Evolutionary conservation across 1,284 basidiomycete species (phyloP).

Genomic region (Cryptococcus wingfieldii): DNA sequence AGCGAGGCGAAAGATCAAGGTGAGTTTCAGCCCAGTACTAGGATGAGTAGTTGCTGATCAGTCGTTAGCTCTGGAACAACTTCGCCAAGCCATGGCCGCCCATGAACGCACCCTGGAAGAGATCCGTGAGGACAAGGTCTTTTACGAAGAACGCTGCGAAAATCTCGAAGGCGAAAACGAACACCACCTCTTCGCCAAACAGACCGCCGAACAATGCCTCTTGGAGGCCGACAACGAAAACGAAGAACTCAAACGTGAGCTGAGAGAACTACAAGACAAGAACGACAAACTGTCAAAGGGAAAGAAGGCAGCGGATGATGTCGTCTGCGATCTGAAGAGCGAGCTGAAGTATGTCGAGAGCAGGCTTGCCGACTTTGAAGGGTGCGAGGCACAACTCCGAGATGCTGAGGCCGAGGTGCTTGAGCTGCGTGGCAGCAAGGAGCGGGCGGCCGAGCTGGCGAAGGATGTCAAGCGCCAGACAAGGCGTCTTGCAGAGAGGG

Average conservation of each 20-base stretch:
- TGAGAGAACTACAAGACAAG: neutral
- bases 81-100: constrained; percentile 20
- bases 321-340: constrained; percentile 2
- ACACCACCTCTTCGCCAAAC: neutral
- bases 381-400: neutral
- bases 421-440: neutral
- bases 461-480: neutral
- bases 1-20: constrained; percentile 8
- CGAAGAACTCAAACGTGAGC: neutral
- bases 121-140: constrained; percentile 13
- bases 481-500: constrained; percentile 7
- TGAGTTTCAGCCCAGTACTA: neutral
- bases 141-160: constrained; percentile 6
- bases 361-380: neutral
- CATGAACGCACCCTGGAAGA: constrained; percentile 27
- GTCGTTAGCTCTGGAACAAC: constrained; percentile 17
- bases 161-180: constrained; percentile 4
- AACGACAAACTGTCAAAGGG: neutral
- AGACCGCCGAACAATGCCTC: neutral
- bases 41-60: neutral
- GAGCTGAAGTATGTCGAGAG: constrained; percentile 8
- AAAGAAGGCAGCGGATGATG: constrained; percentile 4
- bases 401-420: constrained; percentile 4
- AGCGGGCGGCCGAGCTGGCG: neutral
- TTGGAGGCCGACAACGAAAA: neutral